Base-by-base conservation (phyloP, 106 monocot species). In the Apostasia ramifera region DNA sequence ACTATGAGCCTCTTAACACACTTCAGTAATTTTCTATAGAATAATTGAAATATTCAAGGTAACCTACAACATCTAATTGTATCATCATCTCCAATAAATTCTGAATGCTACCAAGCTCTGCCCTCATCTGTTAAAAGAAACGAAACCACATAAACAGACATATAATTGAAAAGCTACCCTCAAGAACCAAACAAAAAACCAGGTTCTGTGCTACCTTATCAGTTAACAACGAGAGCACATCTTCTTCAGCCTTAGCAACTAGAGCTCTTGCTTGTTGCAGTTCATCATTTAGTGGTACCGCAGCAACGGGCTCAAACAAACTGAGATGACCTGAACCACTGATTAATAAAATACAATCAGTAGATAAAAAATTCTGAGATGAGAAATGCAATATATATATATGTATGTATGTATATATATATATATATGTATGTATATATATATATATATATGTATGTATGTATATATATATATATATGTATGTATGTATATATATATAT, bases 241-340 rank as follows among this genome's bases (percentile, higher is more conserved):
- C 76, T 57, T 86, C 82, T 74, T 94, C 93, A 78, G 89, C 89
- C 72, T 81, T 89, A 44, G 78, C 73, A 9, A 80, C 89, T 61
- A 70, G 67, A 7, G 51, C 74, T 68, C 82, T 80, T 69, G 80
- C 75, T 68, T 84, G 67, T 59, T 94, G 93, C 60, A 94, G 64
- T 60, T 94, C 82, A 76, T 94, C 93, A 74, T 94, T 94, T 52
- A 94, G 47, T 14, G 83, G 71, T 13, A 94, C 74, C 69, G 89
- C 89, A 80, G 79, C 68, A 54, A 89, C 64, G 44, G 93, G 93
- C 70, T 94, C 93, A 55, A 94, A 50, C 62, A 89, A 63, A 78
- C 75, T 78, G 48, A 73, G 84, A 76, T 66, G 68, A 69, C 80
- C 89, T 82, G 86, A 71, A 71, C 78, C 80, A 80, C 86, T 87